phyloP scores from a whole-genome alignment of 495 filamentous ascomycete genomes.

The Trichoderma gamsii region DNA sequence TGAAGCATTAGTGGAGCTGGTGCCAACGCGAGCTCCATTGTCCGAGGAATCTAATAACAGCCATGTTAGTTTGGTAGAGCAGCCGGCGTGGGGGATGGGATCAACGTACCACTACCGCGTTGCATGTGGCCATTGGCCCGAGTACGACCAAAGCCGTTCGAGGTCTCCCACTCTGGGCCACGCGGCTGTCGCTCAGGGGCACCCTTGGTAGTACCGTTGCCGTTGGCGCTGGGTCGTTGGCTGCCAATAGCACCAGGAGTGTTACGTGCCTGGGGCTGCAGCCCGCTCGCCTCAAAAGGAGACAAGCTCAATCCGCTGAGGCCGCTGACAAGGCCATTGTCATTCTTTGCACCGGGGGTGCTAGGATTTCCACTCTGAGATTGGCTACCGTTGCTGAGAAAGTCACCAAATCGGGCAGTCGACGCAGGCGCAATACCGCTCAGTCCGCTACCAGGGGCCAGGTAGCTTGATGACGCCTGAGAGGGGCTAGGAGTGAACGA shows the following conservation, averaged over 20 bases:
- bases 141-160: constrained; percentile 60
- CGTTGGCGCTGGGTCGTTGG: constrained; percentile 68
- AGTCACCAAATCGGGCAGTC: constrained; percentile 58
- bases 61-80: constrained; percentile 18
- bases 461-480: constrained; percentile 81
- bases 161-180: constrained; percentile 69
- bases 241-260: constrained; percentile 76
- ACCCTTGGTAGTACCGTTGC: constrained; percentile 51
- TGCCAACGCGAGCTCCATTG: constrained; percentile 14
- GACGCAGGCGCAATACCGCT: constrained; percentile 33
- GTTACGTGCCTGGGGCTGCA: constrained; percentile 32
- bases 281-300: constrained; percentile 48
- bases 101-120: constrained; percentile 62
- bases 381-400: constrained; percentile 29
- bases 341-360: constrained; percentile 31
- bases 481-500: constrained; percentile 93
- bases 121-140: constrained; percentile 76
- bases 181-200: constrained; percentile 77
- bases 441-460: constrained; percentile 39
- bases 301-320: constrained; percentile 32
- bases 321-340: constrained; percentile 48
- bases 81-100: neutral
- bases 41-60: constrained; percentile 29
- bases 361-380: constrained; percentile 33
- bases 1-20: constrained; percentile 16